Base-by-base conservation (phyloP, 164 flowering plant genomes). In the Amborella trichopoda region DNA sequence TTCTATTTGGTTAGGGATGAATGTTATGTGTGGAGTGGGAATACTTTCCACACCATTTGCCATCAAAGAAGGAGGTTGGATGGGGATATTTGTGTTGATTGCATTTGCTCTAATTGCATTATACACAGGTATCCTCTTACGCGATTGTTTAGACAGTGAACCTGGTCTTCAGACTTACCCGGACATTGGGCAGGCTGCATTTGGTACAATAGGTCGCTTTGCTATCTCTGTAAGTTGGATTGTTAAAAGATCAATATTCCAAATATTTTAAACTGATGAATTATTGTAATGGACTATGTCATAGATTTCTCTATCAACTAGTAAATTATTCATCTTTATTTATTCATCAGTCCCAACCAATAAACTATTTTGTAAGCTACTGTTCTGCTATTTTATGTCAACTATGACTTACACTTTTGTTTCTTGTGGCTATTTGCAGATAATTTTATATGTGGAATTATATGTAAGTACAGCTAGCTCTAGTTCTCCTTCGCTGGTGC, bases 111-210 rank as follows among this genome's bases (percentile, higher is more conserved):
- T 69, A 13, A 77, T 93, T 36, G 80, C 99, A 2, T 88, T 66
- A 63, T 93, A 88, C 70, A 93, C 99, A 13, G 99, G 99, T 22
- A 40, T 88, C 40, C 91, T 93, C 17, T 55, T 93, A 55, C 76
- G 99, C 14, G n/a, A 46, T 44, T 93, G 99, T 71, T 63, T 93
- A 50, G 96, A 93, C 27, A 93, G 99, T 48, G 59, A 68, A 55
- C 95, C 99, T 26, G 99, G 83, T 13, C 81, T 93, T 3, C 83
- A 88, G 60, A 93, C 99, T 8, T 93, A 84, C 58, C 99, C 99
- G 0, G 99, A 93, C 57, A 88, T 93, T 57, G 99, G 99, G 40
- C 94, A 84, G 56, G 96, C 96, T 18, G 99, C 99, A n/a, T 93
- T 88, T 55, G 99, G 99, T 20, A 68, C 72, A 0, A 12, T 12